Base-by-base conservation (phyloP, 2,329 filamentous ascomycete genomes). In the Xylariaceae sp. region DNA sequence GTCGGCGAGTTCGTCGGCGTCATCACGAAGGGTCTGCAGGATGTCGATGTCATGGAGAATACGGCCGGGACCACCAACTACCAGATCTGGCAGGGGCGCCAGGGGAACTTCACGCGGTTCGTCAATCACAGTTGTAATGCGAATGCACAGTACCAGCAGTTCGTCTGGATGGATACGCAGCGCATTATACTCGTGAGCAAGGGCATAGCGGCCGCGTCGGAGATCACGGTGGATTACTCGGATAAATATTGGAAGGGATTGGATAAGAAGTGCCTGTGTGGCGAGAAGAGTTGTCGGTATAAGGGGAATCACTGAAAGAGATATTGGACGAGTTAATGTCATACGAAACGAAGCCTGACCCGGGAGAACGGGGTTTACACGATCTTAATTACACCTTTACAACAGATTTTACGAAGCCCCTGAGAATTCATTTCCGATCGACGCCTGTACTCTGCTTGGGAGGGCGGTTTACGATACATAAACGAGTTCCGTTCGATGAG, bases 181-280 rank as follows among this genome's bases (percentile, higher is more conserved):
- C 73, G 80, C 10, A 78, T 84, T 10, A 72, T 85, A 17, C 72
- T 85, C 3, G 82, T 85, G 4, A 81, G 78, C 55, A 80, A 81
- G 60, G 82, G 81, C 1, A 76, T 84, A 11, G 73, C 77, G 39
- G 78, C 81, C 2, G 81, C 79, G 0, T 72, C 73, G 5, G 82
- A 85, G 68, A 75, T 85, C 54, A 84, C 81, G 9, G 79, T 84
- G 4, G 82, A 85, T 62, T 84, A 85, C 65, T 82, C 80, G 10
- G 78, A 81, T 65, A 78, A 78, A 59, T 85, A 85, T 65, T 84
- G 82, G 82, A 74, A 76, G 52, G 77, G 80, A 34, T 65, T 84
- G 52, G 76, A 82, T 63, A 84, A 84, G 68, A 73, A 72, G 9
- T 84, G 81, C 67, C 71, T 82, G 0, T 84, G 81, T 65, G 80